A percentile compares a stretch with the other conserved stretches of the same genome.
Conservation (phyloP, 106 monocot species). For the Dactylorhiza incarnata region DNA sequence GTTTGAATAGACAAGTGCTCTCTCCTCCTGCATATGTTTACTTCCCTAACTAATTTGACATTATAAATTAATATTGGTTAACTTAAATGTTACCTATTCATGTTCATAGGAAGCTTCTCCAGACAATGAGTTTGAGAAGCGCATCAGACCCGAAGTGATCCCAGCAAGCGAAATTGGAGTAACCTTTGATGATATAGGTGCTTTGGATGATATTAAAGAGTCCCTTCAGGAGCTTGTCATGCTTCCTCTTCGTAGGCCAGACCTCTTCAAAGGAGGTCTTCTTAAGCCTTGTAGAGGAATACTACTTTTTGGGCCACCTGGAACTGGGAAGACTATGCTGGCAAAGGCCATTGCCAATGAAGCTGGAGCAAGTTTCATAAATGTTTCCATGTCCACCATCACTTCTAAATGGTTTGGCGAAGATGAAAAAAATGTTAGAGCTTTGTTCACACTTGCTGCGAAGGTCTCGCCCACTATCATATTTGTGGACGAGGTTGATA, state of each 20-base stretch:
- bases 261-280: conserved; percentile 84
- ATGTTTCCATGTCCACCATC: conserved; percentile 87
- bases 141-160: conserved; percentile 78
- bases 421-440: conserved; percentile 85
- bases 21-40: not conserved
- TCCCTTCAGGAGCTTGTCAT: conserved; percentile 87
- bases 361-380: conserved; percentile 89
- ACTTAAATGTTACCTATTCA: not conserved
- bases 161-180: conserved; percentile 83
- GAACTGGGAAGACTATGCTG: conserved; percentile 87
- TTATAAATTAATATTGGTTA: not conserved
- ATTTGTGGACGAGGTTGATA: conserved; percentile 90
- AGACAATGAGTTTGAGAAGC: conserved; percentile 90
- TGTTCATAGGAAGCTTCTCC: conserved; percentile 39
- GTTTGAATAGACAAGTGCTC: not conserved
- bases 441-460: conserved; percentile 71
- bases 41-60: not conserved
- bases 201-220: conserved; percentile 75
- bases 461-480: conserved; percentile 85
- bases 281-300: conserved; percentile 89
- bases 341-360: conserved; percentile 91
- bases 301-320: conserved; percentile 84
- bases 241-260: conserved; percentile 81
- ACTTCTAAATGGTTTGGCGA: conserved; percentile 99
- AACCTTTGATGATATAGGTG: conserved; percentile 81